Evolutionary conservation across 108 stramenopile genomes (phyloP), one percentile per base, ranked within the genome.

Genomic region (Fistulifera pelliculosa): DNA sequence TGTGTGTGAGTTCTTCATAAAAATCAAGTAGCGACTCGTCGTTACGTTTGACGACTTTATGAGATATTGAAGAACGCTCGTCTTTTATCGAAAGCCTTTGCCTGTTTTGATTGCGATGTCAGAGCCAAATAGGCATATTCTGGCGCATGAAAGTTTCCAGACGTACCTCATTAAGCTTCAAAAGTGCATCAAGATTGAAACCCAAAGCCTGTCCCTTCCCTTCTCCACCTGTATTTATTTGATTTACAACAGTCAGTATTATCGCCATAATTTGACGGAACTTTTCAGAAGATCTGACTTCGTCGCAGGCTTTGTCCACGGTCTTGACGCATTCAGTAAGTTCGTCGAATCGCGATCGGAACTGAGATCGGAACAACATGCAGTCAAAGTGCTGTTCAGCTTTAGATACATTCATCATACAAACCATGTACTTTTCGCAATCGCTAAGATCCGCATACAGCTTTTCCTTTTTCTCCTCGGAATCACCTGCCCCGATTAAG

Each of bases 81-180:
- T 98, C 73, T 94, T 96, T 88, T 87, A 68, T 98, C 97, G 66
- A 87, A 89, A 0, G 95, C 95, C 72, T 98, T 98, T 49, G 95
- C 92, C 77, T 87, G 48, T 38, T 50, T 21, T 27, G 51, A 56
- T 43, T 51, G 11, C 23, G n/a, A 28, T 13, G 38, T 31, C 51
- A 51, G 38, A 31, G 21, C 12, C 2, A 1, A n/a, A 16, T 45
- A n/a, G n/a, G n/a, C n/a, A n/a, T n/a, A n/a, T n/a, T n/a, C n/a
- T n/a, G n/a, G n/a, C n/a, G n/a, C n/a, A n/a, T n/a, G n/a, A n/a
- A n/a, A n/a, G n/a, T n/a, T n/a, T n/a, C n/a, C 25, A 43, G n/a
- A 4, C 81, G 47, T 68, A 83, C 86, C 84, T 90, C 88, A 57
- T 85, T 80, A 25, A 98, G 83, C 66, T 95, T 96, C 44, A 95